Base-by-base conservation (phyloP, 305 asterid species). In the Coffea humblotiana region DNA sequence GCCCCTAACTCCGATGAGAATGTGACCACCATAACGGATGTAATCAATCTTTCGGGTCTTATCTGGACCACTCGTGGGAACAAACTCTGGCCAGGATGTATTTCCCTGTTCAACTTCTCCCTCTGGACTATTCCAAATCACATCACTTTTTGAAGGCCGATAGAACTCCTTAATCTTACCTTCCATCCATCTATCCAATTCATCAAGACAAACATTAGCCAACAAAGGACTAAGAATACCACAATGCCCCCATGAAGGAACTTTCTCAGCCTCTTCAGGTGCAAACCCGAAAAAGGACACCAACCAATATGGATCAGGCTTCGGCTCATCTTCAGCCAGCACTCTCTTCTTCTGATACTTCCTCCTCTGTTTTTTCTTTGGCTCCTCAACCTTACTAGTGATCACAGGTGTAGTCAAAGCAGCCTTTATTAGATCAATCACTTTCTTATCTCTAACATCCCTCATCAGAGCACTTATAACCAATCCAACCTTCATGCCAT, bases 71-170 rank as follows among this genome's bases (percentile, higher is more conserved):
- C 97, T 93, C 1, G 98, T 92, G 3, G 98, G 99, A 48, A 95
- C 99, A 79, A 95, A 95, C 81, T 95, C 98, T 2, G 99, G 98
- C 99, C 99, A 95, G 58, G 99, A 95, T 45, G 98, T 95, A 81
- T 93, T 95, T 45, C 97, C 98, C 79, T 93, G 98, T 69, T 95
- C 98, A 13, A 85, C 88, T 81, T 95, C 97, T 71, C 94, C 97
- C 25, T 91, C 92, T 8, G 96, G 90, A 65, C 84, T 83, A 80
- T 92, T 95, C 99, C 99, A 95, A 88, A 95, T 93, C 83, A 95
- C 97, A 80, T 95, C 99, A 81, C 79, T 93, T 15, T 91, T 87
- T 1, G 98, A 95, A 19, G 98, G 97, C 78, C 79, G 90, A 78
- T 92, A 95, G 56, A 95, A 92, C 81, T 93, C 99, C 84, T 90